phyloP scores from a whole-genome alignment of 2,329 filamentous ascomycete species.

The Blumeria graminis region DNA sequence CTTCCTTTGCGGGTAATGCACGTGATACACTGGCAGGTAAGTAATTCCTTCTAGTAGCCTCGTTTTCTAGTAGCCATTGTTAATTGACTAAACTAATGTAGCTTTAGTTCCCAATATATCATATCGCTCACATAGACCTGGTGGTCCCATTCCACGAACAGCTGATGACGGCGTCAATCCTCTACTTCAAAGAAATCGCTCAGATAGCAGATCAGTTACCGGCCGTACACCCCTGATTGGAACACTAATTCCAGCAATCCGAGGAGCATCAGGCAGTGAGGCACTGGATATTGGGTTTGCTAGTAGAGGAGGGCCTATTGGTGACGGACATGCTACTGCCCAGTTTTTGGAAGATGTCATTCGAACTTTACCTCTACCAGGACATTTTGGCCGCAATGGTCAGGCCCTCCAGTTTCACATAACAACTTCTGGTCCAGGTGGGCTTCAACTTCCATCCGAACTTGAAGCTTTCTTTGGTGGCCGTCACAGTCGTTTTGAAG shows the following conservation, averaged over 20 bases:
- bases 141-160: slow-evolving; percentile 23
- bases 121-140: slow-evolving; percentile 28
- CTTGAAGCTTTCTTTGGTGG: slow-evolving; percentile 20
- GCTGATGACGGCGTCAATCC: slow-evolving; percentile 72
- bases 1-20: slow-evolving; percentile 32
- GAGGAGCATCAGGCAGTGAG: slow-evolving; percentile 15
- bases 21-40: slow-evolving; percentile 28
- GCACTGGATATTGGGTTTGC: slow-evolving; percentile 14
- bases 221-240: slow-evolving; percentile 24
- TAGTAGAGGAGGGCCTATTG: slow-evolving; percentile 10
- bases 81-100: slow-evolving; percentile 13
- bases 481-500: slow-evolving; percentile 9
- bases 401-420: slow-evolving; percentile 36
- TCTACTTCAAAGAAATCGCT: slow-evolving; percentile 40
- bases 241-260: slow-evolving; percentile 25
- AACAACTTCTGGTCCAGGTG: slow-evolving; percentile 22
- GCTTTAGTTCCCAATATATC: slow-evolving; percentile 15
- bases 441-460: slow-evolving; percentile 25
- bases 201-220: slow-evolving; percentile 20
- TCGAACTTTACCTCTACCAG: slow-evolving; percentile 14
- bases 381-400: slow-evolving; percentile 19
- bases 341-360: slow-evolving; percentile 13
- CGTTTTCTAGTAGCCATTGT: not conserved
- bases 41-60: slow-evolving; percentile 10
- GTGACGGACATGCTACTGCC: slow-evolving; percentile 11